A percentile compares a stretch with the other conserved stretches of the same genome.
phyloP scores from a whole-genome alignment of 1,284 basidiomycete species.

The Apiotrichum siamense region DNA sequence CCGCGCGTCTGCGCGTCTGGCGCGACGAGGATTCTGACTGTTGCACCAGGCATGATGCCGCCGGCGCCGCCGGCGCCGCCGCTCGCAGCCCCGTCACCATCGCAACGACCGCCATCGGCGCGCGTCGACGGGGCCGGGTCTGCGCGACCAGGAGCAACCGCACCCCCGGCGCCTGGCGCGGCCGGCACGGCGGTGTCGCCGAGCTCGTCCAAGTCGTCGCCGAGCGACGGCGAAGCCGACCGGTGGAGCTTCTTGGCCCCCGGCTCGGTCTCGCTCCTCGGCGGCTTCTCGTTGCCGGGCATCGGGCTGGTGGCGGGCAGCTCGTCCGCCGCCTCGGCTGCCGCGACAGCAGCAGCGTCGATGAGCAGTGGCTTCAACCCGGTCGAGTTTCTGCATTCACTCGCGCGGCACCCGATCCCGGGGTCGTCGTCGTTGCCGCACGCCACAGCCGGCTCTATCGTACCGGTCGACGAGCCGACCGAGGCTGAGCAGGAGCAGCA shows the following conservation, averaged over 20 bases:
- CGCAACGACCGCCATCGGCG: no score
- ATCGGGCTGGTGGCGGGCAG: not conserved
- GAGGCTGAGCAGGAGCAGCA: not conserved
- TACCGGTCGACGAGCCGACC: not conserved
- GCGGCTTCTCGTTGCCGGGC: not conserved
- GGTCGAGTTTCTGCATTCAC: not conserved
- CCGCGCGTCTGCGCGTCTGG: not conserved
- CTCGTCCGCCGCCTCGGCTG: not conserved
- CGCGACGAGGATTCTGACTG: not conserved
- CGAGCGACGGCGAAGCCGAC: not conserved
- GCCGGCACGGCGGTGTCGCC: not conserved
- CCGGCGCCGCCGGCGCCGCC: not conserved
- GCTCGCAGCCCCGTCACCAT: not conserved
- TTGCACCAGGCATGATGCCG: not conserved
- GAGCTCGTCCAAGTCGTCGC: not conserved
- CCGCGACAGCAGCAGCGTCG: not conserved
- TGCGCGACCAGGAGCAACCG: no score
- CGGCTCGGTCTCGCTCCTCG: not conserved
- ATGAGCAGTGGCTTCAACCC: not conserved
- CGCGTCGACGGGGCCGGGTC: no score
- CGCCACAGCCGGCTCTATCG: not conserved
- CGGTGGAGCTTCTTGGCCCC: not conserved
- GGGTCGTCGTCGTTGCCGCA: not conserved
- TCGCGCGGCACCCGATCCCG: not conserved
- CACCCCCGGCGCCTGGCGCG: no score